A percentile compares a stretch with the other conserved stretches of the same genome.
Conservation (phyloP, 257 asterid species). For the Nicotiana obtusifolia region DNA sequence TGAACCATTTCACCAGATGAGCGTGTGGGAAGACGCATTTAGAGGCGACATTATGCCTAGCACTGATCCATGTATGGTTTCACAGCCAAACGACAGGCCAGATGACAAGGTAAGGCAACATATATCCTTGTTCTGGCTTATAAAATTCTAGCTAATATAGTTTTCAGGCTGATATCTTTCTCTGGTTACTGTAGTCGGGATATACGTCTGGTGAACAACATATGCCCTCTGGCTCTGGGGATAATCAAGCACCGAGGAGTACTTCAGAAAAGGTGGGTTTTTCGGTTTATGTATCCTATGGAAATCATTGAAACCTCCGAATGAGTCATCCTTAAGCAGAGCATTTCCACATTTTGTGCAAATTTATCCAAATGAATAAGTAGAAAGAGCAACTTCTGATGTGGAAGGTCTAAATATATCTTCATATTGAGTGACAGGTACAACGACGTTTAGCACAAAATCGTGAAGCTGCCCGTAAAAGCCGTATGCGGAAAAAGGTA, state of each 20-base stretch:
- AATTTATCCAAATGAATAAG: not conserved
- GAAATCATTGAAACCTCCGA: not conserved
- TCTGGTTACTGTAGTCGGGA: slow-evolving; percentile 35
- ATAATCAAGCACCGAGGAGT: slow-evolving; percentile 42
- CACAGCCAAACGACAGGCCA: slow-evolving; percentile 38
- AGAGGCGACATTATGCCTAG: slow-evolving; percentile 48
- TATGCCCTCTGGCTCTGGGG: slow-evolving; percentile 45
- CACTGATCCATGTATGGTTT: slow-evolving; percentile 31
- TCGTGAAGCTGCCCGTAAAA: slow-evolving; percentile 91
- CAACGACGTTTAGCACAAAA: slow-evolving; percentile 85
- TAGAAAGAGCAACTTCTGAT: not conserved
- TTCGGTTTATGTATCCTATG: not conserved
- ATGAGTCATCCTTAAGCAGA: not conserved
- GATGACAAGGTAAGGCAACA: slow-evolving; percentile 51
- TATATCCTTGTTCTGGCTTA: not conserved
- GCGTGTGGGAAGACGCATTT: slow-evolving; percentile 79
- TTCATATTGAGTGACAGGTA: slow-evolving; percentile 31
- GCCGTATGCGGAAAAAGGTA: slow-evolving; percentile 92
- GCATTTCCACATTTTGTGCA: not conserved
- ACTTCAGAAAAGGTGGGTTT: slow-evolving; percentile 60
- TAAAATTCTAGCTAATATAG: not conserved
- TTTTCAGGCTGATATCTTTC: not conserved
- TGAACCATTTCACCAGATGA: slow-evolving; percentile 64
- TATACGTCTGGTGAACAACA: slow-evolving; percentile 56
- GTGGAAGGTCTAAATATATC: not conserved